phyloP scores from a whole-genome alignment of 306 rosid genomes.

The Lagenaria siceraria region DNA sequence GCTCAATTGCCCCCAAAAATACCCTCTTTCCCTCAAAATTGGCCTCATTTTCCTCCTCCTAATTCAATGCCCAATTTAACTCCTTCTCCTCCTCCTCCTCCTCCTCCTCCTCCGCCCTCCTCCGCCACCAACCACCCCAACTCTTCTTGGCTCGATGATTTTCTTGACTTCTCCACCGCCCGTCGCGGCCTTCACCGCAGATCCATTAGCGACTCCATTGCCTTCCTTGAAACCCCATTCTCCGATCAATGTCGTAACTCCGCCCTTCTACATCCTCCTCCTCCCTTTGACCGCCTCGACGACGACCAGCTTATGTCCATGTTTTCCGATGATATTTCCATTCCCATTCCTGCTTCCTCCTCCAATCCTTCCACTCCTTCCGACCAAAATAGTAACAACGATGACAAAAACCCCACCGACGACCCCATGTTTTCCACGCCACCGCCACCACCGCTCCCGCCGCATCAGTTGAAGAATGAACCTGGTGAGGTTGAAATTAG shows the following conservation, averaged over 20 bases:
- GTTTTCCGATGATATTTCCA: slow-evolving; percentile 60
- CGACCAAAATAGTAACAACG: slow-evolving; percentile 62
- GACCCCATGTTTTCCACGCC: neutral
- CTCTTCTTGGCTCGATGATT: slow-evolving; percentile 63
- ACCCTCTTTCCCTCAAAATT: slow-evolving; percentile 71
- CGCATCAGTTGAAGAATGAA: slow-evolving; percentile 38
- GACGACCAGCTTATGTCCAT: slow-evolving; percentile 79
- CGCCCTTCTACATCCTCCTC: slow-evolving; percentile 3
- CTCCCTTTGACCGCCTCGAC: slow-evolving; percentile 52
- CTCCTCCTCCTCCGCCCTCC: slow-evolving; percentile 30
- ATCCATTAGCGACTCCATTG: slow-evolving; percentile 70
- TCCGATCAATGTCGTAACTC: slow-evolving; percentile 24
- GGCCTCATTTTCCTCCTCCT: slow-evolving; percentile 25
- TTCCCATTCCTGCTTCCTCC: slow-evolving; percentile 16
- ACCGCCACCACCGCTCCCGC: slow-evolving; percentile 6
- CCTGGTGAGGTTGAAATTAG: slow-evolving; percentile 50
- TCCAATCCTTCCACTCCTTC: slow-evolving; percentile 71
- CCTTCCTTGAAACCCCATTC: slow-evolving; percentile 54
- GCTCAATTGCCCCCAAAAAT: slow-evolving; percentile 95
- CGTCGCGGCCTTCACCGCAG: slow-evolving; percentile 64
- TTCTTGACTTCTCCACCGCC: slow-evolving; percentile 69
- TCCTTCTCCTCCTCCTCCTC: slow-evolving; percentile 24
- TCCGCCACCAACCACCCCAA: slow-evolving; percentile 15
- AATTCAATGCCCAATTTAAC: slow-evolving; percentile 14
- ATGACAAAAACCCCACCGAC: slow-evolving; percentile 17